Evolutionary conservation across 306 rosid species (phyloP), one percentile per base, ranked within the genome.

Genomic region (Glycine tomentella): DNA sequence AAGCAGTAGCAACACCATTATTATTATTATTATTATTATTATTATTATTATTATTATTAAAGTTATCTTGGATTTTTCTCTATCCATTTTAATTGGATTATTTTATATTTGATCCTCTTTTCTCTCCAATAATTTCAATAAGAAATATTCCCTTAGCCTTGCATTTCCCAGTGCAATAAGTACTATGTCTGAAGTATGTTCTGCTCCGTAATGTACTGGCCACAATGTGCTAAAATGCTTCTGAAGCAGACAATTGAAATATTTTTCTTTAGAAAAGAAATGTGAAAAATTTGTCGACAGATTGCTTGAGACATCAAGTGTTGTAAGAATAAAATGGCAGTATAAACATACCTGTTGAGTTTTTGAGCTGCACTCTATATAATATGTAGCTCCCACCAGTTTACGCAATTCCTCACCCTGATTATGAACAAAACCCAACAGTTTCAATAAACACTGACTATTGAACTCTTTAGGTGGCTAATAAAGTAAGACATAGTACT

Each of bases 381-480:
- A 93, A 84, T 85, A 90, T 33, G 87, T 48, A 38, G 97, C 94
- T 44, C 94, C 98, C 33, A 93, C 92, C 81, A 90, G 92, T 70
- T 89, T 91, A 42, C 92, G 92, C 75, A 93, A 91, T 83, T 93
- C 98, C 87, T 93, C 98, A 0, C 98, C 98, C 98, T 92, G 78
- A 44, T 76, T 52, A 79, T 12, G 53, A 63, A 81, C 38, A 16
- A 75, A 78, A 85, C 46, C 33, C 61, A 53, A 62, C 48, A 72
- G 49, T 45, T 61, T 76, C 74, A 79, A 50, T 42, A 17, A 75
- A 17, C 20, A 68, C 56, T 15, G 85, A 17, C 44, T 65, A 73
- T 77, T 61, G 71, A 84, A 72, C 51, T 53, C 11, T 58, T 34
- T 44, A 62, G 11, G 34, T 9, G 66, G n/a, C 82, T 68, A 31